Percentiles rank a stretch among this genome's conserved stretches.
Evolutionary conservation across 441 rosid genomes (phyloP).

Genomic region (Lagerstroemia fauriei): DNA sequence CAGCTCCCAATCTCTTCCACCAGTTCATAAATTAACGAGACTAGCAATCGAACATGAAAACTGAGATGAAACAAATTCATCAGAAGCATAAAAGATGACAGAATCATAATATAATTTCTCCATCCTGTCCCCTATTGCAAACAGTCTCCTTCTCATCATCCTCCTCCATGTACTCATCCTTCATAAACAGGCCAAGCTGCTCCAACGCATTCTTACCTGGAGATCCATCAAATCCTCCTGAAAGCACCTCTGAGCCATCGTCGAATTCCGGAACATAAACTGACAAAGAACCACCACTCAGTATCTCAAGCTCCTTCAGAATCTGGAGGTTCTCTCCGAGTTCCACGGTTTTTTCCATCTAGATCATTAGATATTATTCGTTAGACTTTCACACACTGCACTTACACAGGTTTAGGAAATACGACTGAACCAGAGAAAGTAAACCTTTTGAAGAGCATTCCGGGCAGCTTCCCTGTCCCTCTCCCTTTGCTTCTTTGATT

Average conservation of each 20-base stretch:
- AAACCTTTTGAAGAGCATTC: conserved; percentile 54
- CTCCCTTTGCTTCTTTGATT: conserved; percentile 58
- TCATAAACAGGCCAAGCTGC: conserved; percentile 47
- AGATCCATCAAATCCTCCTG: conserved; percentile 31
- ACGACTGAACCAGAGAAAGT: neutral
- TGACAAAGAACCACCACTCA: conserved; percentile 46
- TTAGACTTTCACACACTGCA: neutral
- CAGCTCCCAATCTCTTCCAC: neutral
- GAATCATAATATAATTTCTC: conserved; percentile 38
- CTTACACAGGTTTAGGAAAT: neutral
- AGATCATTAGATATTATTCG: neutral
- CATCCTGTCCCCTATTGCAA: conserved; percentile 41
- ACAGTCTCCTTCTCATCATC: conserved; percentile 33
- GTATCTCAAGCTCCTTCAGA: conserved; percentile 55
- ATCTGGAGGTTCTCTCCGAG: conserved; percentile 53
- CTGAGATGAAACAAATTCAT: neutral
- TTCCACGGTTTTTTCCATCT: conserved; percentile 66
- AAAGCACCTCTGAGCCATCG: conserved; percentile 19
- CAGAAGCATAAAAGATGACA: neutral
- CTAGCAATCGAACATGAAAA: neutral
- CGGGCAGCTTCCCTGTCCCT: conserved; percentile 72
- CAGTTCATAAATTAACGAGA: neutral
- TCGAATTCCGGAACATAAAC: conserved; percentile 19
- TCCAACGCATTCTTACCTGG: conserved; percentile 38
- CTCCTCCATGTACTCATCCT: conserved; percentile 39